Conservation (phyloP, 1,284 basidiomycete genomes). For the Cryptococcus sp. region DNA sequence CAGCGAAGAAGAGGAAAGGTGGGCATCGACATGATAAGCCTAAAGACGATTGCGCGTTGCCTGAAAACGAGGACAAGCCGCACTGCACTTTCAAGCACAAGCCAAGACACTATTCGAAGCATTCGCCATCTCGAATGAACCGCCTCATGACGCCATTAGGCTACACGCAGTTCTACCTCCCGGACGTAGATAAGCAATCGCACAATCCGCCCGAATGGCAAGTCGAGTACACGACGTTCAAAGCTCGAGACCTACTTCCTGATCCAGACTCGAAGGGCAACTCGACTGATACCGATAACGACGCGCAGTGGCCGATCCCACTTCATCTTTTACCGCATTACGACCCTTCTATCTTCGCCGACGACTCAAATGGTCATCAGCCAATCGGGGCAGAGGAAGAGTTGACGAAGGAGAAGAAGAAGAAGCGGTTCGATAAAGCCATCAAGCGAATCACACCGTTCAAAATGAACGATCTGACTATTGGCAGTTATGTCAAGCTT, state of each 20-base stretch:
- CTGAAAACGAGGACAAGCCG: constrained; percentile 51
- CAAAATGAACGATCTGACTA: constrained; percentile 70
- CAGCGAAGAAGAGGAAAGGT: constrained; percentile 29
- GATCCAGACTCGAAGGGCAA: constrained; percentile 17
- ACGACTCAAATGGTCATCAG: background rate
- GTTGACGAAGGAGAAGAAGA: constrained; percentile 10
- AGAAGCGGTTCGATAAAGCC: constrained; percentile 30
- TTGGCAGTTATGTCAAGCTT: constrained; percentile 72
- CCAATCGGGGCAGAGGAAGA: constrained; percentile 3
- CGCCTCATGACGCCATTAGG: constrained; percentile 41
- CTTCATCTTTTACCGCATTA: constrained; percentile 63
- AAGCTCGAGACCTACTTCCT: constrained; percentile 53
- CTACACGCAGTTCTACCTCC: constrained; percentile 69
- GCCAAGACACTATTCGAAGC: constrained; percentile 44
- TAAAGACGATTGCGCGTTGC: constrained; percentile 42
- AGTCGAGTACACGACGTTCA: constrained; percentile 77
- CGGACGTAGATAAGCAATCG: constrained; percentile 63
- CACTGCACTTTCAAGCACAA: constrained; percentile 49
- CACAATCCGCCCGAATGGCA: constrained; percentile 65
- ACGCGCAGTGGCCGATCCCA: constrained; percentile 61
- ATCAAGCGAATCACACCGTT: constrained; percentile 68
- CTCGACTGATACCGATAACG: constrained; percentile 25
- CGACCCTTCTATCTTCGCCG: constrained; percentile 21
- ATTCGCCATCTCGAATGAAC: constrained; percentile 46
- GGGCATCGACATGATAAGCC: constrained; percentile 39